phyloP scores from a whole-genome alignment of 345 rosid species.

The Eucalyptus microcorys region DNA sequence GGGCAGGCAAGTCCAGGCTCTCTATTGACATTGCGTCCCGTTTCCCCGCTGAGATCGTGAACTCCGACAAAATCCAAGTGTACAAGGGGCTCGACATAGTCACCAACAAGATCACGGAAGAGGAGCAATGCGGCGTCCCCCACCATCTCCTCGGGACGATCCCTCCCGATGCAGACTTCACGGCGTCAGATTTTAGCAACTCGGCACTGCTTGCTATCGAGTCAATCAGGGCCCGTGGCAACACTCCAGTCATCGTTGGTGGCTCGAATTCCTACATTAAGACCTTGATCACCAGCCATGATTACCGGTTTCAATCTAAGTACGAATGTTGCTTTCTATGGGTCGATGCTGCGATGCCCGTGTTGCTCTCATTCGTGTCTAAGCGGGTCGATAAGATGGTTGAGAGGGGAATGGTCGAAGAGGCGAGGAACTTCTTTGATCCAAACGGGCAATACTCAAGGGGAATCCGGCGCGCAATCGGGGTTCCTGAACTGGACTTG shows the following conservation, averaged over 20 bases:
- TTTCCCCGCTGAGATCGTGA: conserved; percentile 57
- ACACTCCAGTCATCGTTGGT: conserved; percentile 64
- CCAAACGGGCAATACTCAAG: conserved; percentile 14
- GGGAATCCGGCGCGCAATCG: conserved; percentile 57
- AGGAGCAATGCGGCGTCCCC: conserved; percentile 47
- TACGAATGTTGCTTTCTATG: conserved; percentile 66
- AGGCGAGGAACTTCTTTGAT: conserved; percentile 36
- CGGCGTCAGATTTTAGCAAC: conserved; percentile 29
- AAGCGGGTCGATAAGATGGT: conserved; percentile 75
- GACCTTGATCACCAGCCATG: conserved; percentile 29
- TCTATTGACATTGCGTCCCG: conserved; percentile 63
- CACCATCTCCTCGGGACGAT: conserved; percentile 66
- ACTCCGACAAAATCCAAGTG: conserved; percentile 71
- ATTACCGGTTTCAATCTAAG: conserved; percentile 11
- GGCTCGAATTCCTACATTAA: conserved; percentile 77
- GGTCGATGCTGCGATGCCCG: conserved; percentile 59
- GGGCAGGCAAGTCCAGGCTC: conserved; percentile 74
- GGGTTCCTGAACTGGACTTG: conserved; percentile 60
- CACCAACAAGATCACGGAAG: conserved; percentile 54
- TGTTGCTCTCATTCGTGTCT: conserved; percentile 25
- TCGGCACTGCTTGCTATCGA: conserved; percentile 27
- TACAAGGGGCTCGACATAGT: conserved; percentile 48
- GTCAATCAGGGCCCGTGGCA: conserved; percentile 31
- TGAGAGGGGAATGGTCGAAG: conserved; percentile 52
- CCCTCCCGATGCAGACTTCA: conserved; percentile 30